phyloP scores from a whole-genome alignment of 306 rosid species.

The Gynostemma pentaphyllum region DNA sequence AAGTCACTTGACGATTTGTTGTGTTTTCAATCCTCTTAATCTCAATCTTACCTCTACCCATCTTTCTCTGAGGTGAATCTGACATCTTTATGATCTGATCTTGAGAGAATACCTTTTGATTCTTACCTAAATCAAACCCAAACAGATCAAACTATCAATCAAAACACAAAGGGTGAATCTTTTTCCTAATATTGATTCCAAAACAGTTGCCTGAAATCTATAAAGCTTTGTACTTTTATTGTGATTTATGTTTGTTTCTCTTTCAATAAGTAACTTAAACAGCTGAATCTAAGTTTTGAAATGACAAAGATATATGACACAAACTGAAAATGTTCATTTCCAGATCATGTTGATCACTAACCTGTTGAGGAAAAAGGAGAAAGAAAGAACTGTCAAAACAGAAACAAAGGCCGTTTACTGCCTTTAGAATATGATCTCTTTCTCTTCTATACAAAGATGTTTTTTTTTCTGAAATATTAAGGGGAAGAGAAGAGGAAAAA shows the following conservation, averaged over 20 bases:
- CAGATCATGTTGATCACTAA: slow-evolving; percentile 40
- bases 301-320: slow-evolving; percentile 28
- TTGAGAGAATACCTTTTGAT: not conserved
- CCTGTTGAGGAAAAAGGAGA: slow-evolving; percentile 42
- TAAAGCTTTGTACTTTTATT: not conserved
- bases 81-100: slow-evolving; percentile 8
- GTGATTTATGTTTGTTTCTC: slow-evolving; percentile 4
- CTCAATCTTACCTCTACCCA: slow-evolving; percentile 96
- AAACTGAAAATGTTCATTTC: slow-evolving; percentile 24
- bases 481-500: slow-evolving; percentile 35
- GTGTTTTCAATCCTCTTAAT: slow-evolving; percentile 98
- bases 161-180: slow-evolving; percentile 6
- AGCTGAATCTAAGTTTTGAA: slow-evolving; percentile 23
- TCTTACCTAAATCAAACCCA: slow-evolving; percentile 1
- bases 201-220: not conserved
- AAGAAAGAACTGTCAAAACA: slow-evolving; percentile 25
- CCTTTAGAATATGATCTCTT: slow-evolving; percentile 27
- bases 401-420: slow-evolving; percentile 27
- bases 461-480: slow-evolving; percentile 25
- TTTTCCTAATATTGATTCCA: not conserved
- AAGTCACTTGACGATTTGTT: slow-evolving; percentile 95
- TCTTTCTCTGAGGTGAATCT: slow-evolving; percentile 58
- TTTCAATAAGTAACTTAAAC: slow-evolving; percentile 3
- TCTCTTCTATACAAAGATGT: slow-evolving; percentile 13
- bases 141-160: slow-evolving; percentile 6